Evolutionary conservation across 2,329 filamentous ascomycete species (phyloP), one percentile per base, ranked within the genome.

Genomic region (Colletotrichum higginsianum): DNA sequence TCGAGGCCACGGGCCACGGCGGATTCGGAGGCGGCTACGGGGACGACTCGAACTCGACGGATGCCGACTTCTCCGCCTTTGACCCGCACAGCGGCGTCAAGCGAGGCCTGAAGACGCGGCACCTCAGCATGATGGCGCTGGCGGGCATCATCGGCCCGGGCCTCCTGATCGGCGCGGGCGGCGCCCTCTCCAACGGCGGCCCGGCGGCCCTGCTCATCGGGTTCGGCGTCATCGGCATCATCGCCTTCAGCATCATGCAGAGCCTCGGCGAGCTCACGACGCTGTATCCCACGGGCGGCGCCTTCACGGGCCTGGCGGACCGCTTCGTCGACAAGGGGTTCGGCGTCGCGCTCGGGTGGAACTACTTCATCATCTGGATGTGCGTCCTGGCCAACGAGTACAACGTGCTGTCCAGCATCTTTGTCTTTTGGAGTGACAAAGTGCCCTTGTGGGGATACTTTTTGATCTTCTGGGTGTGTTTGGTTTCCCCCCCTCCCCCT

Each of bases 201-300:
- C 93, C 93, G 18, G 93, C 91, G 0, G 90, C 92, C 0, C 81
- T 94, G 60, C 79, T 95, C 46, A 94, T 95, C 77, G 92, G 92
- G 1, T 95, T 95, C 74, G 89, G 86, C 12, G 83, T 94, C 38
- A 92, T 94, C 74, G 92, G 91, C 13, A 86, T 94, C 73, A 89
- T 94, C 70, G 92, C 92, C 2, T 87, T 86, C 73, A 86, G 85
- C 75, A 88, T 92, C 74, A 94, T 93, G 89, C 92, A 94, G 83
- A 92, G 89, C 5, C 82, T 95, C 8, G 93, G 93, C 23, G 93
- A 95, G 79, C 83, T 94, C 76, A 93, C 92, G 3, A 94, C 92
- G 8, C 81, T 94, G 1, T 94, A 92, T 75, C 92, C 92, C 0
- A 91, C 89, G 0, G 90, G 90, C 6, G 92, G 92, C 3, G 90